A percentile compares a stretch with the other conserved stretches of the same genome.
These are phyloP conservation scores for Kickxella alabastrina DNA, from an alignment of 192 early-diverging fungal species.

Conservation along the genomic window DNA sequence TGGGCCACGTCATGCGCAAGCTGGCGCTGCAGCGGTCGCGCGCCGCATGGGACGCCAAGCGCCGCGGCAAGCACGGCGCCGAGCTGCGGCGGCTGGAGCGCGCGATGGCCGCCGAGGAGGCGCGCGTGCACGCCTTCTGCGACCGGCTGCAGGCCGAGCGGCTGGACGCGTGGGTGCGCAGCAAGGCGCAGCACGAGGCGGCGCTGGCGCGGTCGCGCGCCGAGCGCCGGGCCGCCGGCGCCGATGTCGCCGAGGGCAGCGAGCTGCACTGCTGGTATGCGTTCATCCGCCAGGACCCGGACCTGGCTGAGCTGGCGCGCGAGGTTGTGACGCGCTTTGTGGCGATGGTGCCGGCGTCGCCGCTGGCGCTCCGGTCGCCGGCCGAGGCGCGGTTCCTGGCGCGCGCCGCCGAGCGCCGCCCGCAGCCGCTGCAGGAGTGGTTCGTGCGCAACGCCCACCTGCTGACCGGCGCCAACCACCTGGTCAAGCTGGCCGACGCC, in stretches of 20 bases:
- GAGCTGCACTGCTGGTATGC: conserved; percentile 31
- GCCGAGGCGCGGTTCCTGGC: conserved; percentile 33
- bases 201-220: conserved; percentile 15
- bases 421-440: conserved; percentile 35
- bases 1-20: conserved; percentile 44
- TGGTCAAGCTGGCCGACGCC: conserved; percentile 38
- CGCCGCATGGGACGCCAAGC: conserved; percentile 13
- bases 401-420: conserved; percentile 19
- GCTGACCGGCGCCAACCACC: conserved; percentile 37
- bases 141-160: conserved; percentile 33
- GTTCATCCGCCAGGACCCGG: conserved; percentile 30
- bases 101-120: conserved; percentile 32
- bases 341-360: conserved; percentile 32
- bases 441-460: conserved; percentile 43
- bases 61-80: conserved; percentile 30
- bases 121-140: conserved; percentile 39
- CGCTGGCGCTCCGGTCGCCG: conserved; percentile 23
- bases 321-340: conserved; percentile 39
- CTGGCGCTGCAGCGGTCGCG: conserved; percentile 39
- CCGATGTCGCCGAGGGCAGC: conserved; percentile 18
- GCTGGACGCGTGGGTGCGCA: conserved; percentile 21
- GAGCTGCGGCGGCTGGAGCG: conserved; percentile 32
- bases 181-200: conserved; percentile 18
- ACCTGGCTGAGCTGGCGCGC: conserved; percentile 25
- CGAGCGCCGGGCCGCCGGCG: conserved; percentile 27